phyloP scores from a whole-genome alignment of 345 rosid species.

The Murraya koenigii region DNA sequence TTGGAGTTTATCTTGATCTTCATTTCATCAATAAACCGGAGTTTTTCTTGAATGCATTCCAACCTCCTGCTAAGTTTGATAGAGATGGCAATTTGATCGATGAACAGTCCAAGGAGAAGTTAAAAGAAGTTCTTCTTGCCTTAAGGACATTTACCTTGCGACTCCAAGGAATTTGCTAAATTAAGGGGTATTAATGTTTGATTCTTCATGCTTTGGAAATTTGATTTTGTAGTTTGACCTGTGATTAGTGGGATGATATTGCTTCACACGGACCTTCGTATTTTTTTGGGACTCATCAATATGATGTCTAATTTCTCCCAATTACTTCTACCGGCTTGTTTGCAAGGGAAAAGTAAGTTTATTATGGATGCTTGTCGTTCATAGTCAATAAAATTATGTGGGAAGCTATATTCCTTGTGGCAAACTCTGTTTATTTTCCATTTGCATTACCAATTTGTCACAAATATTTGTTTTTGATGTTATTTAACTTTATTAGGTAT shows the following conservation, averaged over 20 bases:
- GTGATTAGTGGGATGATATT: background rate
- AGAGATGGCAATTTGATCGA: conserved; percentile 65
- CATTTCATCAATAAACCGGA: conserved; percentile 91
- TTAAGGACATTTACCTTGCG: conserved; percentile 56
- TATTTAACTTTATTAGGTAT: background rate
- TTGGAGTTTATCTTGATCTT: conserved; percentile 73
- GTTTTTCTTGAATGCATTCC: conserved; percentile 67
- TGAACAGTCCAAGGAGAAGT: conserved; percentile 39
- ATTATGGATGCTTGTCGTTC: background rate
- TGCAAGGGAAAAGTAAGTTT: too few species aligned
- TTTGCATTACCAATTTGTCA: background rate
- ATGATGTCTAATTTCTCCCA: background rate
- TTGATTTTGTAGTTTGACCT: background rate
- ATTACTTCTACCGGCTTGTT: background rate
- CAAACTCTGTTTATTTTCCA: background rate
- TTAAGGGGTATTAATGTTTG: background rate
- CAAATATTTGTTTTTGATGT: background rate
- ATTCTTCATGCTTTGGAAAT: background rate
- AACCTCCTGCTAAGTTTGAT: conserved; percentile 80
- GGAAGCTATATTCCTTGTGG: background rate
- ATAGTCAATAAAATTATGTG: background rate
- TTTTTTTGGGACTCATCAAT: background rate
- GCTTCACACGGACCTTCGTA: background rate
- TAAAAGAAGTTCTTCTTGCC: conserved; percentile 55
- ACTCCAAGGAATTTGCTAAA: conserved; percentile 42